Evolutionary conservation across 805 yeast species (phyloP).

Genomic region (Ogataea nakhonphanomensis): DNA sequence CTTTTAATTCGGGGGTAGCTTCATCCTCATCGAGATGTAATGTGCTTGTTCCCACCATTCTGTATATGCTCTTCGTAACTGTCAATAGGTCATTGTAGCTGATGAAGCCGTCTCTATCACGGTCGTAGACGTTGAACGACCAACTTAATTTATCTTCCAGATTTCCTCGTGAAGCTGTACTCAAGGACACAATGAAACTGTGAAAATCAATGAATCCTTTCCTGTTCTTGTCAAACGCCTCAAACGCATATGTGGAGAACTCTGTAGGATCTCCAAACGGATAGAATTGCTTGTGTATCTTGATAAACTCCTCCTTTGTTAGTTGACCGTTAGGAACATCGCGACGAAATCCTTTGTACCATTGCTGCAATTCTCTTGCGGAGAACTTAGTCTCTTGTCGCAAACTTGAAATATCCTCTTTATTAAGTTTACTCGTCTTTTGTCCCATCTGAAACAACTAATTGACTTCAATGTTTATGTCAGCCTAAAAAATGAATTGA

Average conservation of each 20-base stretch:
- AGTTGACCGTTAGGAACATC: constrained; percentile 93
- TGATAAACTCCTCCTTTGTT: constrained; percentile 81
- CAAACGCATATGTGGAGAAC: constrained; percentile 83
- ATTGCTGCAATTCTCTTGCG: constrained; percentile 90
- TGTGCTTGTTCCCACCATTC: constrained; percentile 89
- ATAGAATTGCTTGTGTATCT: constrained; percentile 92
- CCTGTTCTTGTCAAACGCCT: constrained; percentile 80
- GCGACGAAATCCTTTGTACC: constrained; percentile 94
- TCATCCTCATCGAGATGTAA: constrained; percentile 86
- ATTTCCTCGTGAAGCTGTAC: constrained; percentile 83
- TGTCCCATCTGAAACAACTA: constrained; percentile 66
- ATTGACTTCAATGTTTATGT: not conserved
- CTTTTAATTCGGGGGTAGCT: constrained; percentile 85
- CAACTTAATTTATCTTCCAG: constrained; percentile 81
- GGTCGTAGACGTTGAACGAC: constrained; percentile 87
- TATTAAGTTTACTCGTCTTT: constrained; percentile 86
- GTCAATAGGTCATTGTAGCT: constrained; percentile 73
- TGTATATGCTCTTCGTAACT: constrained; percentile 80
- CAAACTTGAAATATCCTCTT: constrained; percentile 81
- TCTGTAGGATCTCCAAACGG: constrained; percentile 97
- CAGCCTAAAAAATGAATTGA: not conserved
- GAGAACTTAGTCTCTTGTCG: constrained; percentile 88
- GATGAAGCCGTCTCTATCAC: constrained; percentile 73
- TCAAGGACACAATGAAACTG: constrained; percentile 85
- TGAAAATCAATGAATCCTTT: constrained; percentile 84